Evolutionary conservation across 306 rosid genomes (phyloP), one percentile per base, ranked within the genome.

Genomic region (Prinsepia uniflora): DNA sequence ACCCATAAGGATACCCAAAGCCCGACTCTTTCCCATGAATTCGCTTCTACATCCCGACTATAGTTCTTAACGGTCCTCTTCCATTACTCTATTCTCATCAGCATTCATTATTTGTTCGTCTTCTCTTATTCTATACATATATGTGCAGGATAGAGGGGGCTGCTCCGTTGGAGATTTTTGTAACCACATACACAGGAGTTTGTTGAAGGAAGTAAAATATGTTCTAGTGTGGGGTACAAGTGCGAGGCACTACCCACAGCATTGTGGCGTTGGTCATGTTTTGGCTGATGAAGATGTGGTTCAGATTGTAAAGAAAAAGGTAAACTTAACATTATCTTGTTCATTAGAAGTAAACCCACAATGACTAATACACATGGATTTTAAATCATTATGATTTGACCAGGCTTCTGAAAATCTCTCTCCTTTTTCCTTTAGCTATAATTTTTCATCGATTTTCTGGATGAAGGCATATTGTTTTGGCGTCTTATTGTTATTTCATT

Each of bases 301-400:
- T 79, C 99, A 95, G 86, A 85, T 95, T 67, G 99, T 95, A 39
- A 95, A 95, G 97, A 95, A 95, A 85, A 95, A 95, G 99, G 99
- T 95, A 17, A 39, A 34, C 40, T 17, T 50, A 48, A 57, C 71
- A 57, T 67, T 52, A 63, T 71, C 49, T 10, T 36, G 46, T 39
- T 79, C 70, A 75, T 22, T 49, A 17, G 60, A 17, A 50, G 15
- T 45, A 49, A 52, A 55, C 8, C 11, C 24, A 24, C 57, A 15
- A 8, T 14, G 52, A 58, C 9, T 24, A 59, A 6, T 41, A 24
- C 73, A 24, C 64, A 70, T 65, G n/a, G 40, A 19, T 74, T 42
- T 39, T 47, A 5, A 63, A 14, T 53, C 24, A 39, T 10, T 40
- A 18, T 18, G 47, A 48, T 72, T 46, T 77, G 18, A 20, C 55